phyloP scores from a whole-genome alignment of 2,329 filamentous ascomycete genomes.

The Verticillium nubilum region DNA sequence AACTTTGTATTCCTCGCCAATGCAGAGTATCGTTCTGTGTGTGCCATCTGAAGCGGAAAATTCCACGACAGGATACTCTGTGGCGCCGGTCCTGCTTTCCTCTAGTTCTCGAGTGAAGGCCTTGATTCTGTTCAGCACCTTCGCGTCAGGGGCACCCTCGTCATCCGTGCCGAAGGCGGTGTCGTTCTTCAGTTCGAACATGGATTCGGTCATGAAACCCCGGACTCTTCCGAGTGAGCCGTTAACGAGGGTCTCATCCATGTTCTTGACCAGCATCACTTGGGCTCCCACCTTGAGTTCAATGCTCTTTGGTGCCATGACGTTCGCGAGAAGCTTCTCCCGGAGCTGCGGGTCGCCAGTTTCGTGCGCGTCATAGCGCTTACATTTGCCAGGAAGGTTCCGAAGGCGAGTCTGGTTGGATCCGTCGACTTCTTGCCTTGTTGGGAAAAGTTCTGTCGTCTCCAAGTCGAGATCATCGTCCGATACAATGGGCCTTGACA shows the following conservation, averaged over 20 bases:
- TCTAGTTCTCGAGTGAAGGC: slow-evolving; percentile 37
- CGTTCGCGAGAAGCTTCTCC: slow-evolving; percentile 76
- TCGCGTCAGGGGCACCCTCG: slow-evolving; percentile 33
- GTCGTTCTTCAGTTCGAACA: slow-evolving; percentile 27
- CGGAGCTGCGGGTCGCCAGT: slow-evolving; percentile 65
- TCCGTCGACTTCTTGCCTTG: slow-evolving; percentile 79
- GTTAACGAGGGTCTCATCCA: slow-evolving; percentile 91
- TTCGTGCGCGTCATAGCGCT: slow-evolving; percentile 70
- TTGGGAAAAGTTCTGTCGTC: slow-evolving; percentile 85
- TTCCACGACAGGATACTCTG: slow-evolving; percentile 75
- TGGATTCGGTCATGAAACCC: slow-evolving; percentile 59
- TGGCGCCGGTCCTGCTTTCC: slow-evolving; percentile 24
- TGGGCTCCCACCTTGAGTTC: slow-evolving; percentile 87
- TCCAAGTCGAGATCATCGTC: slow-evolving; percentile 68
- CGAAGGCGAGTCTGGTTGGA: slow-evolving; percentile 74
- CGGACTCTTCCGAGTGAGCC: slow-evolving; percentile 85
- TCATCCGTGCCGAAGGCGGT: slow-evolving; percentile 36
- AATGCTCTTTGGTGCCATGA: slow-evolving; percentile 83
- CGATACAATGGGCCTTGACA: slow-evolving; percentile 67
- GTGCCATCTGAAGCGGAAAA: slow-evolving; percentile 78
- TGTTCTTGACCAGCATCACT: slow-evolving; percentile 99
- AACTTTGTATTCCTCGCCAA: slow-evolving; percentile 90
- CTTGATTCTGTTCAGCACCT: slow-evolving; percentile 53
- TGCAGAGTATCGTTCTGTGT: slow-evolving; percentile 70
- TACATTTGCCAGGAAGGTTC: slow-evolving; percentile 61